A percentile compares a stretch with the other conserved stretches of the same genome.
Evolutionary conservation across 345 rosid species (phyloP).

Genomic region (Rhizophora apiculata): DNA sequence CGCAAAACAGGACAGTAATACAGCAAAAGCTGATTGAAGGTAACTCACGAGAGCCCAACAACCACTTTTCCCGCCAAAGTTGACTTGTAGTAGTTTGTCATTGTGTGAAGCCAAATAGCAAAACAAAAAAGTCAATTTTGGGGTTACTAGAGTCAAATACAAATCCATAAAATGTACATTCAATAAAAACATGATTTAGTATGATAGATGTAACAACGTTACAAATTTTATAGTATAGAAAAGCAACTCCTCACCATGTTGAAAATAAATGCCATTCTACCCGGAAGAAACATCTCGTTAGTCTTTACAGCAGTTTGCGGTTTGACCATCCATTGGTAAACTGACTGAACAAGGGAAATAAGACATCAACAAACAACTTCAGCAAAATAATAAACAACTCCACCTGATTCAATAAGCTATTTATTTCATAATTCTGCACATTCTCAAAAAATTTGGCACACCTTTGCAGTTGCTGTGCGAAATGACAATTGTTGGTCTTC

Average conservation of each 20-base stretch:
- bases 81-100: no score
- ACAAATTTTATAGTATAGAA: no score
- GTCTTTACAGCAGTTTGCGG: conserved; percentile 81
- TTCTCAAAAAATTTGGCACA: conserved; percentile 18
- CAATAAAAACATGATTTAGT: no score
- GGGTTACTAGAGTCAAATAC: not conserved
- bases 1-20: no score
- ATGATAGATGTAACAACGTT: no score
- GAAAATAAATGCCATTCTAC: conserved; percentile 82
- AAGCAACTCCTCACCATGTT: conserved; percentile 69
- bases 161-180: not conserved
- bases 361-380: conserved; percentile 9
- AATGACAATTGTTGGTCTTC: conserved; percentile 79
- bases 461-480: conserved; percentile 89
- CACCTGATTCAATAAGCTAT: not conserved
- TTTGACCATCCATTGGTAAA: conserved; percentile 88
- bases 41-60: no score
- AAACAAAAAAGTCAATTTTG: no score
- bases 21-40: no score
- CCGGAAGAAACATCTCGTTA: conserved; percentile 96
- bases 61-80: no score
- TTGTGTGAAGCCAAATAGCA: no score
- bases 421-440: conserved; percentile 1
- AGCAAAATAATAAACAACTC: conserved; percentile 5
- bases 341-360: conserved; percentile 51